Percentiles rank a stretch among this genome's conserved stretches.
Evolutionary conservation across 164 flowering plant species (phyloP).

Genomic region (Berberis vulgaris): DNA sequence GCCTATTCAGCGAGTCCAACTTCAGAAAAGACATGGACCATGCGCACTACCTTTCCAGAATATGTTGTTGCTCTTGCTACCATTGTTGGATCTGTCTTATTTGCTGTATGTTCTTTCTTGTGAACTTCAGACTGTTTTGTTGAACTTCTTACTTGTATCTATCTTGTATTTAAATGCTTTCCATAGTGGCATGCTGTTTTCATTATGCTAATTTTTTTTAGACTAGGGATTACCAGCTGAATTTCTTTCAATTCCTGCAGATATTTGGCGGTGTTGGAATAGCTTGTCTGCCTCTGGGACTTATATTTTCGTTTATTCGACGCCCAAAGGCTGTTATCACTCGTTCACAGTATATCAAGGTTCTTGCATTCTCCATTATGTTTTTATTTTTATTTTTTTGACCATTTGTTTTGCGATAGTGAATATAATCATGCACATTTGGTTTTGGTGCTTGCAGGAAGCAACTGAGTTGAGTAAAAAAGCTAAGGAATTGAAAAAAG

Average conservation of each 20-base stretch:
- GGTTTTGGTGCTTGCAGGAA: slow-evolving; percentile 44
- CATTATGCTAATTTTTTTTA: no score
- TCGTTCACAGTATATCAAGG: slow-evolving; percentile 99
- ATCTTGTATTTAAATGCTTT: not conserved
- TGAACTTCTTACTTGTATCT: no score
- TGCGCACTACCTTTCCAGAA: slow-evolving; percentile 93
- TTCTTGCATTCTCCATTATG: slow-evolving; percentile 8
- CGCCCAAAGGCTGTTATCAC: slow-evolving; percentile 98
- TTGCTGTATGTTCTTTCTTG: not conserved
- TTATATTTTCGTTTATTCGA: slow-evolving; percentile 73
- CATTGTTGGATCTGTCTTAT: slow-evolving; percentile 74
- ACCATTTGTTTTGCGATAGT: slow-evolving; percentile 4
- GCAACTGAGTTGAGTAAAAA: slow-evolving; percentile 94
- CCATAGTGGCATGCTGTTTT: not conserved
- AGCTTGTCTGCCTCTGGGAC: slow-evolving; percentile 84
- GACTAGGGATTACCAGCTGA: not conserved
- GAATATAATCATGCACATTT: not conserved
- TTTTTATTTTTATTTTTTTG: not conserved
- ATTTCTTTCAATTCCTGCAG: slow-evolving; percentile 21
- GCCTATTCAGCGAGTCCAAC: slow-evolving; percentile 40
- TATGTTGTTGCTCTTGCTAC: slow-evolving; percentile 98
- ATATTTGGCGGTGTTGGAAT: slow-evolving; percentile 98
- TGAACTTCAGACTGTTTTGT: not conserved
- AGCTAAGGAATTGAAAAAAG: slow-evolving; percentile 90
- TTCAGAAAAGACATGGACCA: slow-evolving; percentile 89